Evolutionary conservation across 352 stramenopile species (phyloP).

Genomic region (Poterioochromonas sp.): DNA sequence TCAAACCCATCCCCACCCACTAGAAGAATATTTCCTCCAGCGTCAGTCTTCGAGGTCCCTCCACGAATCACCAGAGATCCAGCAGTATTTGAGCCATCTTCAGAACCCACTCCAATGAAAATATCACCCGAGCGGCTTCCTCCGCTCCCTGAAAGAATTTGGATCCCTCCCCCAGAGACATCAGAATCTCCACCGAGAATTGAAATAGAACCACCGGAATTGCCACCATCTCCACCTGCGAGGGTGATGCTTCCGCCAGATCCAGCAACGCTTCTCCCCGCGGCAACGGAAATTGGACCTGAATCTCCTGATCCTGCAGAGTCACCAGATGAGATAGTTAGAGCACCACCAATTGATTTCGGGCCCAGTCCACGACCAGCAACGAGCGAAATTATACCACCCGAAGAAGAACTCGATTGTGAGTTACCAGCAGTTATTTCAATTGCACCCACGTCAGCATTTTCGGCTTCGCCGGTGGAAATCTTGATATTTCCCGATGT

Average conservation of each 20-base stretch:
- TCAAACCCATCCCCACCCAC: neutral
- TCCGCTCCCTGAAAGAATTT: neutral
- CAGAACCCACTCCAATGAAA: neutral
- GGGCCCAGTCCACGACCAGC: constrained; percentile 37
- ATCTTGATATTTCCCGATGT: neutral
- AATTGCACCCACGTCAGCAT: constrained; percentile 35
- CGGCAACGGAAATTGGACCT: neutral
- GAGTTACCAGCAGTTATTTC: constrained; percentile 37
- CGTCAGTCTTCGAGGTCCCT: neutral
- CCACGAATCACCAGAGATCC: neutral
- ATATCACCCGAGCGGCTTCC: neutral
- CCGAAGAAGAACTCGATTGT: neutral
- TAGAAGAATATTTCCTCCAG: neutral
- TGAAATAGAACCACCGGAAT: neutral
- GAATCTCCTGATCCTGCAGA: neutral
- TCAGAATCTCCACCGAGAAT: neutral
- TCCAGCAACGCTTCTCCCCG: neutral
- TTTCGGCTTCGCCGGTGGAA: neutral
- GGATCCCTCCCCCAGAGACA: neutral
- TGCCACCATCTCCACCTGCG: constrained; percentile 4
- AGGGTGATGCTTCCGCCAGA: neutral
- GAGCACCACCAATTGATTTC: constrained; percentile 34
- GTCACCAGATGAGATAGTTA: constrained; percentile 29
- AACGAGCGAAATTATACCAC: constrained; percentile 18
- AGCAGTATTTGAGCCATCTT: neutral